Percentiles rank a stretch among this genome's conserved stretches.
Conservation (phyloP, 345 rosid genomes). For the Orychophragmus violaceus region DNA sequence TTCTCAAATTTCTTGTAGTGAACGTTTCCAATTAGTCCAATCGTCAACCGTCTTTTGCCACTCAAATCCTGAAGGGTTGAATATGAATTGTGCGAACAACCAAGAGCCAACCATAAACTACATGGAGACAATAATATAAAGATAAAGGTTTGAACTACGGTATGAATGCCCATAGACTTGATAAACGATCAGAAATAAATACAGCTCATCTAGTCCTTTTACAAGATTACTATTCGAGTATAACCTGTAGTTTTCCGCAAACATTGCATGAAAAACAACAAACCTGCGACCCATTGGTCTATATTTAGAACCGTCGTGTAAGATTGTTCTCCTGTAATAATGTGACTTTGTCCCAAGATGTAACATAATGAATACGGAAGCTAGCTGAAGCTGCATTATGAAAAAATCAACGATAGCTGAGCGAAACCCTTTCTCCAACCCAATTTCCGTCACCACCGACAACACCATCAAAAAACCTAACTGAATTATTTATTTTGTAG, state of each 20-base stretch:
- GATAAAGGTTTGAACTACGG: too few species aligned
- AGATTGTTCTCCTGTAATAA: conserved; percentile 72
- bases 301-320: conserved; percentile 82
- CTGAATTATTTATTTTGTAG: too few species aligned
- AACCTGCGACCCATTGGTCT: conserved; percentile 82
- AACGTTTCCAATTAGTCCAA: too few species aligned
- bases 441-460: conserved; percentile 63
- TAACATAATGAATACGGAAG: conserved; percentile 83
- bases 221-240: conserved; percentile 93
- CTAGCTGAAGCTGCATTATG: conserved; percentile 91
- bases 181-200: too few species aligned
- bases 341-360: conserved; percentile 95
- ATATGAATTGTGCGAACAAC: too few species aligned
- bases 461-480: conserved; percentile 63
- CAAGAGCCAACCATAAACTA: too few species aligned
- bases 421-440: conserved; percentile 49
- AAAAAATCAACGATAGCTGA: too few species aligned
- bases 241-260: conserved; percentile 74
- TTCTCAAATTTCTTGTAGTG: too few species aligned
- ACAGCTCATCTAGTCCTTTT: conserved; percentile 80
- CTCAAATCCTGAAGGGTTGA: too few species aligned
- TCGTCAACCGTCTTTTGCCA: too few species aligned
- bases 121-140: too few species aligned
- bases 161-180: too few species aligned
- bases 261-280: conserved; percentile 85